These are phyloP conservation scores for Aureobasidium zeae DNA, from an alignment of 2,329 filamentous ascomycete genomes.

Conservation along the genomic window DNA sequence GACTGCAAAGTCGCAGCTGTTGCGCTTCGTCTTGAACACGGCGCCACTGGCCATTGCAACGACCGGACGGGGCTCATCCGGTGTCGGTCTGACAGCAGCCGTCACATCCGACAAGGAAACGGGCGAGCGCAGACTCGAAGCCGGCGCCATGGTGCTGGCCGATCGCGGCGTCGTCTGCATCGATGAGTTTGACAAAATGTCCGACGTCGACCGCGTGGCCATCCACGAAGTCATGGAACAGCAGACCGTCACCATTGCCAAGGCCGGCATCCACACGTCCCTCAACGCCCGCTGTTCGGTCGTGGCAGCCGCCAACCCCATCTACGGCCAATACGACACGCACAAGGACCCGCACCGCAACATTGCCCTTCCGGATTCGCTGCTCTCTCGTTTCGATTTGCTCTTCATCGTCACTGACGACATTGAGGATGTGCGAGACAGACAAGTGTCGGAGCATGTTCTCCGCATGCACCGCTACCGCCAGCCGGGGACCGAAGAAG, in stretches of 20 bases:
- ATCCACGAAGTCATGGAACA: constrained; percentile 99
- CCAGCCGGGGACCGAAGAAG: constrained; percentile 85
- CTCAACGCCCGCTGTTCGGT: constrained; percentile 95
- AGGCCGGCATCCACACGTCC: constrained; percentile 95
- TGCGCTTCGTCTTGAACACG: constrained; percentile 94
- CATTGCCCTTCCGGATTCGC: constrained; percentile 90
- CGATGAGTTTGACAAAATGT: constrained; percentile 99
- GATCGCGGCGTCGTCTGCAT: constrained; percentile 98
- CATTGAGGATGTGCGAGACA: constrained; percentile 86
- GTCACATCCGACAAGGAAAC: constrained; percentile 97
- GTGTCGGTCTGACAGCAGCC: constrained; percentile 92
- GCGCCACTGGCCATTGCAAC: constrained; percentile 94
- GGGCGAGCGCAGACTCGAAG: constrained; percentile 85
- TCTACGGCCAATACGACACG: constrained; percentile 96
- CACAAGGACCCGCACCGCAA: constrained; percentile 99
- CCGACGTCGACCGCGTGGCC: constrained; percentile 90
- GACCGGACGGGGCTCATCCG: constrained; percentile 86
- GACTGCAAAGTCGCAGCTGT: constrained; percentile 94
- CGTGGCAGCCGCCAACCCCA: constrained; percentile 90
- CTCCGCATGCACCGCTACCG: constrained; percentile 95
- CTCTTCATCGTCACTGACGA: constrained; percentile 97
- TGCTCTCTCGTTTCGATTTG: constrained; percentile 96
- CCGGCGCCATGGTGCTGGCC: constrained; percentile 96
- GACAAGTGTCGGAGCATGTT: constrained; percentile 90
- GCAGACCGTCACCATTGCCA: constrained; percentile 97